Evolutionary conservation across 2,329 filamentous ascomycete genomes (phyloP), one percentile per base, ranked within the genome.

Genomic region (Beauveria australis): DNA sequence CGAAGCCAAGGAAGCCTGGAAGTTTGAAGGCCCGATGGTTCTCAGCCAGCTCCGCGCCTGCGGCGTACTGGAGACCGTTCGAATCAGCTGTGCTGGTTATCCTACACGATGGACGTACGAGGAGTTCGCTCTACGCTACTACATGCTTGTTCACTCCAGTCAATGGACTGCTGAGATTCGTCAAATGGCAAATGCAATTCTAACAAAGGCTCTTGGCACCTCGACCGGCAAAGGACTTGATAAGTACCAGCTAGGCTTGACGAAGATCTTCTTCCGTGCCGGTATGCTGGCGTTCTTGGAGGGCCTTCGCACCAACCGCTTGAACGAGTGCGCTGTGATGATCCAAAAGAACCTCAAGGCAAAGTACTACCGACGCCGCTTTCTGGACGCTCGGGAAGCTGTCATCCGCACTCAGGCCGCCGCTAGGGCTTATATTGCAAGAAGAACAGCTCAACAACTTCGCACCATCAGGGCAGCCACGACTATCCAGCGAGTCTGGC

Each of bases 71-170:
- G 94, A 99, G 77, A 99, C 94, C 4, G 94, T 99, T 61, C 87
- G 94, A 72, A 99, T 99, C 75, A 96, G 92, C 77, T 95, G 90
- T 72, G 94, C 94, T 65, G 94, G 94, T 64, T 99, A 99, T 71
- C 94, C 94, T 18, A 97, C 94, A 51, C 83, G 94, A 72, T 99
- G 94, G 95, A 97, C 94, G 0, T 99, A 97, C 71, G 94, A 99
- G 71, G 94, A 99, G 72, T 99, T 99, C 74, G 94, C 94, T 19
- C 80, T 97, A 62, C 87, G 94, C 63, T 99, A 99, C 78, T 99
- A 99, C 79, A 97, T 99, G 91, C 81, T 99, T 64, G 91, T 96
- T 53, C 91, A 88, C 55, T 97, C 94, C 4, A 81, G 82, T 19
- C 84, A 90, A 68, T 97, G 94, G 93, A 96, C 92, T 5, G 87